Evolutionary conservation across 345 rosid species (phyloP).

Genomic region (Firmiana major): DNA sequence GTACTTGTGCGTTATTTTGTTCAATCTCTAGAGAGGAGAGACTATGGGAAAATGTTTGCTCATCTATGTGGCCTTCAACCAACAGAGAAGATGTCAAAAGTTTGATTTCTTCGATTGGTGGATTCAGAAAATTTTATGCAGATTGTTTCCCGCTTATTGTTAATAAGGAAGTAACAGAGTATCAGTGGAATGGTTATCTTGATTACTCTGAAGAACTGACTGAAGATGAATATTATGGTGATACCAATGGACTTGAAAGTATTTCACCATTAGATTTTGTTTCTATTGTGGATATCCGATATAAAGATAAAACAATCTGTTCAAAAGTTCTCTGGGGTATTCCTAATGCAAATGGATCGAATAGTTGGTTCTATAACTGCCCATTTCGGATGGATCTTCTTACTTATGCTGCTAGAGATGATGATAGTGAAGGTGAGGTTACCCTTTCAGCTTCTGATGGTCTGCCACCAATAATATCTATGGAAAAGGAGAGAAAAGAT

Average conservation of each 20-base stretch:
- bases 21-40: slow-evolving; percentile 71
- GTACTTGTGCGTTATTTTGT: slow-evolving; percentile 61
- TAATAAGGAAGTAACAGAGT: slow-evolving; percentile 56
- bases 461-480: slow-evolving; percentile 51
- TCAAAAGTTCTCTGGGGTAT: slow-evolving; percentile 75
- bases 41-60: slow-evolving; percentile 71
- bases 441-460: slow-evolving; percentile 62
- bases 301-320: slow-evolving; percentile 52
- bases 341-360: slow-evolving; percentile 59
- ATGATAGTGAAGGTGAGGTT: slow-evolving; percentile 46
- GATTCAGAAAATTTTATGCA: slow-evolving; percentile 68
- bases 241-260: slow-evolving; percentile 43
- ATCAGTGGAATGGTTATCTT: slow-evolving; percentile 45
- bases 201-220: slow-evolving; percentile 69
- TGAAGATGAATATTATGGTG: slow-evolving; percentile 74
- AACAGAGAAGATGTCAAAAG: slow-evolving; percentile 56
- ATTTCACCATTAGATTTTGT: slow-evolving; percentile 59
- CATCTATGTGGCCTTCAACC: slow-evolving; percentile 76
- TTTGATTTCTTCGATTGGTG: slow-evolving; percentile 57
- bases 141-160: slow-evolving; percentile 78
- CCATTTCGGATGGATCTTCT: slow-evolving; percentile 70
- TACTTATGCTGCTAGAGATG: slow-evolving; percentile 37
- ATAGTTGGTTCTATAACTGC: slow-evolving; percentile 71
- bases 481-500: slow-evolving; percentile 71
- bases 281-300: slow-evolving; percentile 63